phyloP scores from a whole-genome alignment of 2,329 filamentous ascomycete genomes.

The Nannizzia gypsea region DNA sequence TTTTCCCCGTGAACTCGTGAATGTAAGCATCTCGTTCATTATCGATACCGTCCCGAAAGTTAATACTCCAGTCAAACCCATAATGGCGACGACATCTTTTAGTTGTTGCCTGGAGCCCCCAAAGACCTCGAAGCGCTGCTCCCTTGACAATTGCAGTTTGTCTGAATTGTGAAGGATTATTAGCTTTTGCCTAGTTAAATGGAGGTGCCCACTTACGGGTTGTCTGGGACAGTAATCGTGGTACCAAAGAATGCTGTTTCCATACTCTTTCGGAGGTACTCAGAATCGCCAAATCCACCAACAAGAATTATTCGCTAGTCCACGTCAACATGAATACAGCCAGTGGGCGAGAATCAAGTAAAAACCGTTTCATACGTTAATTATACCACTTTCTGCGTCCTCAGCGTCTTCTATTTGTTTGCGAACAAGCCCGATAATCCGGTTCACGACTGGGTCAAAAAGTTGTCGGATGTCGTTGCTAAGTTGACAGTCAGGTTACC shows the following conservation, averaged over 20 bases:
- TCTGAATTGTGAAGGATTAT: not conserved
- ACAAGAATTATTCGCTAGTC: constrained; percentile 12
- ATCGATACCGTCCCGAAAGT: constrained; percentile 7
- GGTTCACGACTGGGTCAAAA: constrained; percentile 12
- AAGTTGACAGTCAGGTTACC: constrained; percentile 6
- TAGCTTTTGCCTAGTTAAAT: not conserved
- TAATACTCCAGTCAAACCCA: not conserved
- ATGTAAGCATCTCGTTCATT: not conserved
- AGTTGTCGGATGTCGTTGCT: not conserved
- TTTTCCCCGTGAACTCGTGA: not conserved
- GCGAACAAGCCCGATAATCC: constrained; percentile 7
- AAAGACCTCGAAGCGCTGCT: constrained; percentile 9
- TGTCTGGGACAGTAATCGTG: not conserved
- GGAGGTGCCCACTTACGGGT: not conserved
- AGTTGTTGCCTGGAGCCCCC: constrained; percentile 1
- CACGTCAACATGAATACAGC: not conserved
- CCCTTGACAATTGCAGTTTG: constrained; percentile 10
- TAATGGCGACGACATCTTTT: constrained; percentile 10
- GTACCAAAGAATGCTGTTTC: constrained; percentile 2
- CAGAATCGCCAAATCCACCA: constrained; percentile 13
- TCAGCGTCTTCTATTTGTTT: constrained; percentile 9
- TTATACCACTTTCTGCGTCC: not conserved
- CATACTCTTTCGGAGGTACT: constrained; percentile 8
- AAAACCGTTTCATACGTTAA: not conserved
- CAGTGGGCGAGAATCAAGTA: constrained; percentile 3